A percentile compares a stretch with the other conserved stretches of the same genome.
phyloP scores from a whole-genome alignment of 164 flowering plant species.

The Nymphaea colorata region DNA sequence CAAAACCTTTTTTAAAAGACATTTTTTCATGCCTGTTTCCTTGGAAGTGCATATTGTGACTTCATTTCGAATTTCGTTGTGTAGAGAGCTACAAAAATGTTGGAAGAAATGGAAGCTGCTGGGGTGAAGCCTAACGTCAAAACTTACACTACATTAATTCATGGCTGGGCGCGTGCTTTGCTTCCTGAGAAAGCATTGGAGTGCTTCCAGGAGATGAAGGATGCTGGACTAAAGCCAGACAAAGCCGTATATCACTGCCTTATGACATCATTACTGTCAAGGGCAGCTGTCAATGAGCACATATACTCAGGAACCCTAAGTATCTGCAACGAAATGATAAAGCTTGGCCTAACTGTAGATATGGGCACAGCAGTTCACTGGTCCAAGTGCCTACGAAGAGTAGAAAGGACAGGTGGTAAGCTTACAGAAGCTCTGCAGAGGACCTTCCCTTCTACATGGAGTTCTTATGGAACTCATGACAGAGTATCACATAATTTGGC shows the following conservation, averaged over 20 bases:
- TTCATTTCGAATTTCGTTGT: not conserved
- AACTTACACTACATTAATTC: slow-evolving; percentile 81
- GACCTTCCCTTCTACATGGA: slow-evolving; percentile 98
- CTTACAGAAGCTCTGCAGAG: slow-evolving; percentile 86
- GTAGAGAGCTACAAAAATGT: slow-evolving; percentile 67
- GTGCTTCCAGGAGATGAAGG: slow-evolving; percentile 78
- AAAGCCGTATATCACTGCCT: slow-evolving; percentile 87
- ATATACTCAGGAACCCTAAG: slow-evolving; percentile 42
- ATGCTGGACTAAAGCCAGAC: slow-evolving; percentile 72
- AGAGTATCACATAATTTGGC: slow-evolving; percentile 8
- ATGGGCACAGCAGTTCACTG: slow-evolving; percentile 98
- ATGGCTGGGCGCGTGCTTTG: slow-evolving; percentile 97
- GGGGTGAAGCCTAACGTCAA: slow-evolving; percentile 82
- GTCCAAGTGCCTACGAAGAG: slow-evolving; percentile 70
- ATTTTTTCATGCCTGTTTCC: no score
- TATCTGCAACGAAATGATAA: slow-evolving; percentile 67
- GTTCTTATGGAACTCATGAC: slow-evolving; percentile 20
- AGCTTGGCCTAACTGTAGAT: slow-evolving; percentile 54
- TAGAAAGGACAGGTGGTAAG: slow-evolving; percentile 79
- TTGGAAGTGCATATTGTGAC: no score
- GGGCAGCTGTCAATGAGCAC: slow-evolving; percentile 68
- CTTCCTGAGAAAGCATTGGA: slow-evolving; percentile 83
- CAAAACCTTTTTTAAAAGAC: no score
- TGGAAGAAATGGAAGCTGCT: slow-evolving; percentile 62
- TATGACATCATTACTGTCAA: slow-evolving; percentile 76